These are phyloP conservation scores for Leccinum obscurum DNA, from an alignment of 768 basidiomycete genomes.

Conservation along the genomic window DNA sequence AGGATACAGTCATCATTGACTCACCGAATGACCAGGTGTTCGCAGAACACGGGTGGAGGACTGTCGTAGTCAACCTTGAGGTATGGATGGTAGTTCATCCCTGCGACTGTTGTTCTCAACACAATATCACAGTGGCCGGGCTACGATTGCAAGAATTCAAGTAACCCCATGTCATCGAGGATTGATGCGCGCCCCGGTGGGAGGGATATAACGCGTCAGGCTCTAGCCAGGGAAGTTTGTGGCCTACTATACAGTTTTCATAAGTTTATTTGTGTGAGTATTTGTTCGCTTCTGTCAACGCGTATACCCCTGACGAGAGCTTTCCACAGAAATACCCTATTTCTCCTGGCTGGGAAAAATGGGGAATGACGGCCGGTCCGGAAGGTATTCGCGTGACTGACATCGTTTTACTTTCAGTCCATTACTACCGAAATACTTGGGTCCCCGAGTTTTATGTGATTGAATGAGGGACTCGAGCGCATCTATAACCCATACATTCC, in stretches of 20 bases:
- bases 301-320: not conserved
- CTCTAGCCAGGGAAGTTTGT: not conserved
- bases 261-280: not conserved
- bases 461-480: not conserved
- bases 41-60: not conserved
- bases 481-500: too few relatives aligned
- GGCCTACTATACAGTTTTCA: not conserved
- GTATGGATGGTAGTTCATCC: not conserved
- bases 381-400: constrained; percentile 2
- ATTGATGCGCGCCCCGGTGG: not conserved
- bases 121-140: not conserved
- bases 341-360: not conserved
- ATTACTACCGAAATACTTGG: not conserved
- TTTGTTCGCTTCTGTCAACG: not conserved
- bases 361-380: not conserved
- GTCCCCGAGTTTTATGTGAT: constrained; percentile 1
- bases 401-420: not conserved
- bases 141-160: not conserved
- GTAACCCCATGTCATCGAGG: not conserved
- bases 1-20: constrained; percentile 3
- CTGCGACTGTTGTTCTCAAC: not conserved
- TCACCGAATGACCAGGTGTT: not conserved
- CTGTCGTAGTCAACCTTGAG: constrained; percentile 3
- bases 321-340: not conserved
- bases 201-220: not conserved